phyloP scores from a whole-genome alignment of 805 yeast genomes.

The Hanseniaspora vineae region DNA sequence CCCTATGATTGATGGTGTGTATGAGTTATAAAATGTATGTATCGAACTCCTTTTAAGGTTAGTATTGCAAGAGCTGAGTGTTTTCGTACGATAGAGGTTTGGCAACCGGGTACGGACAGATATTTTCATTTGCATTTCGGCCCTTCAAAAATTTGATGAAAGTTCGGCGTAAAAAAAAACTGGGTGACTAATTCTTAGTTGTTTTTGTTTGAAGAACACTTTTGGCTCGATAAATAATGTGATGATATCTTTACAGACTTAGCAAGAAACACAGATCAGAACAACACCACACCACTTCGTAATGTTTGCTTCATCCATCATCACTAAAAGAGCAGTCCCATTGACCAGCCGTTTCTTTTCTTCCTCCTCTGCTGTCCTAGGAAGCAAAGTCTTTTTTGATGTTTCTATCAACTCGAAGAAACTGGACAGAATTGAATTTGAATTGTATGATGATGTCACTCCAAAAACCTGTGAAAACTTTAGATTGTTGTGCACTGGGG shows the following conservation, averaged over 20 bases:
- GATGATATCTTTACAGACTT: background rate
- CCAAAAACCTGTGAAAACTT: constrained; percentile 77
- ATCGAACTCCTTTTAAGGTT: too few relatives aligned
- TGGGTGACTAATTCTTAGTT: too few relatives aligned
- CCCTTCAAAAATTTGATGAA: too few relatives aligned
- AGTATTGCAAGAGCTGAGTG: too few relatives aligned
- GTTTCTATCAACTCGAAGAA: constrained; percentile 68
- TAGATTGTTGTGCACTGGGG: constrained; percentile 79
- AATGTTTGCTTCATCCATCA: background rate
- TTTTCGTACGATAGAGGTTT: too few relatives aligned
- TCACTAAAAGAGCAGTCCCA: constrained; percentile 7
- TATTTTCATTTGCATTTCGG: too few relatives aligned
- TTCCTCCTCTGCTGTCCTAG: constrained; percentile 30
- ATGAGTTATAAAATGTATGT: background rate
- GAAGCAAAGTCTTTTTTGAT: constrained; percentile 51
- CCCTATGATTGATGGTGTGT: constrained; percentile 1
- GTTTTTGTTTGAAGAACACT: too few relatives aligned
- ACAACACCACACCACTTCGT: background rate
- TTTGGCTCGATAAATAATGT: too few relatives aligned
- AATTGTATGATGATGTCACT: constrained; percentile 28
- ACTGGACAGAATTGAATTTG: constrained; percentile 30
- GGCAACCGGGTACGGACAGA: too few relatives aligned
- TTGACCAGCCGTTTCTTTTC: constrained; percentile 35
- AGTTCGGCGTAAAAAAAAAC: too few relatives aligned
- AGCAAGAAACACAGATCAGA: background rate